phyloP scores from a whole-genome alignment of 2,329 filamentous ascomycete species.

The Colletotrichum truncatum region DNA sequence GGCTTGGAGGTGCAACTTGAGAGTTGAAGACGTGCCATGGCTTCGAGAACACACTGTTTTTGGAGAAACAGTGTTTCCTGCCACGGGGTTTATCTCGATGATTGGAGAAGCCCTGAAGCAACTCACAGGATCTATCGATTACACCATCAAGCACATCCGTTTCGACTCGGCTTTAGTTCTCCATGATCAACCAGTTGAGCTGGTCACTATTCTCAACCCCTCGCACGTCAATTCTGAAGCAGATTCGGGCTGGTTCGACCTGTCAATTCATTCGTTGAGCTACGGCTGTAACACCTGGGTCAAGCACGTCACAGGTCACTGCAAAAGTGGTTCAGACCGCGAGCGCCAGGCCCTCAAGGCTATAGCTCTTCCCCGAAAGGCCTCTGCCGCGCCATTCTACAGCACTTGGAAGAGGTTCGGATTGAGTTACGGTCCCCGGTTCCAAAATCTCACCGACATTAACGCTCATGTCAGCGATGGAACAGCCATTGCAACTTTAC shows the following conservation, averaged over 20 bases:
- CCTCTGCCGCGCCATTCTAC: constrained; percentile 37
- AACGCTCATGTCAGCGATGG: constrained; percentile 1
- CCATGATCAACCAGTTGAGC: constrained; percentile 37
- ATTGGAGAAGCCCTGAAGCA: constrained; percentile 18
- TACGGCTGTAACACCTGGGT: constrained; percentile 26
- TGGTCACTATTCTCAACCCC: constrained; percentile 41
- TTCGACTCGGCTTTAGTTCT: constrained; percentile 43
- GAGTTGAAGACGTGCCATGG: constrained; percentile 19
- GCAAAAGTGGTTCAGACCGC: not conserved
- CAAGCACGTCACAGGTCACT: constrained; percentile 7
- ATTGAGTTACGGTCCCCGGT: constrained; percentile 39
- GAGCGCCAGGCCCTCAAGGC: not conserved
- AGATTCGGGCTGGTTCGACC: constrained; percentile 42
- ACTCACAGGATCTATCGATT: constrained; percentile 29
- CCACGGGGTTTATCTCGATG: constrained; percentile 20
- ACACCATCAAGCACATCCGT: constrained; percentile 39
- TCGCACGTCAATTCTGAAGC: constrained; percentile 34
- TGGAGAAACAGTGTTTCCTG: constrained; percentile 6
- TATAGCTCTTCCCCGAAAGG: constrained; percentile 28
- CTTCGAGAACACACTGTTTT: constrained; percentile 8
- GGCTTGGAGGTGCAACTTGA: constrained; percentile 18
- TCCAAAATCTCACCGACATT: constrained; percentile 31
- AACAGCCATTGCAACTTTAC: constrained; percentile 5
- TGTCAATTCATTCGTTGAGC: constrained; percentile 39
- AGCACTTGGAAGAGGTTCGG: constrained; percentile 38